Evolutionary conservation across 2,329 filamentous ascomycete genomes (phyloP).

Genomic region (Karstenula rhodostoma): DNA sequence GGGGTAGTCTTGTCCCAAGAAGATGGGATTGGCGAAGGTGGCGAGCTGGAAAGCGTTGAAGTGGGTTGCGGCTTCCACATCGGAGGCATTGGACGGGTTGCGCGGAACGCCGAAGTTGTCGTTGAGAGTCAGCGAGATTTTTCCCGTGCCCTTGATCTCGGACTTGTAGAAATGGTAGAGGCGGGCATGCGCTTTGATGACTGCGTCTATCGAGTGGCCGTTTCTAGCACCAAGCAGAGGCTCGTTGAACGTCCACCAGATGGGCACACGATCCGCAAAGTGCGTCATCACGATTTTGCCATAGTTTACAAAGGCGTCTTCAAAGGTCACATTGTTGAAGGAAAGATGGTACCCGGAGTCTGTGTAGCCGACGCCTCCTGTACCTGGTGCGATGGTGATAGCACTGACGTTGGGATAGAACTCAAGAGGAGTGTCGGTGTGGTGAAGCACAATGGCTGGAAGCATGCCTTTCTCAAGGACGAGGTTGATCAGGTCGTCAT

Average conservation of each 20-base stretch:
- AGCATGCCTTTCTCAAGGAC: conserved; percentile 60
- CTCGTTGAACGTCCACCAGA: conserved; percentile 65
- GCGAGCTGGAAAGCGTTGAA: conserved; percentile 55
- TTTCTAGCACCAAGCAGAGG: conserved; percentile 55
- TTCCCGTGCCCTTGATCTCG: conserved; percentile 60
- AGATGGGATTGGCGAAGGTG: conserved; percentile 63
- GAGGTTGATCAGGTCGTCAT: conserved; percentile 63
- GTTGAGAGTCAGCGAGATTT: conserved; percentile 61
- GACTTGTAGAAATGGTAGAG: conserved; percentile 64
- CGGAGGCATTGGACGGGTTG: conserved; percentile 49
- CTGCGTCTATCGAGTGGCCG: conserved; percentile 48
- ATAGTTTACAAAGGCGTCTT: conserved; percentile 63
- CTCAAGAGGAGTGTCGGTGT: conserved; percentile 59
- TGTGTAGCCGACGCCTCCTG: conserved; percentile 33
- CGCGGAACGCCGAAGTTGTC: conserved; percentile 49
- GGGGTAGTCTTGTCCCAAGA: conserved; percentile 61
- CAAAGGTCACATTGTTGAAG: conserved; percentile 55
- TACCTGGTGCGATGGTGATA: conserved; percentile 28
- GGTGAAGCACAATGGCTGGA: conserved; percentile 59
- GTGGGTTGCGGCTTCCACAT: conserved; percentile 57
- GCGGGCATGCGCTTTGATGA: conserved; percentile 57
- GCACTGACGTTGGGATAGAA: conserved; percentile 51
- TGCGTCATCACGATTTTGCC: conserved; percentile 61
- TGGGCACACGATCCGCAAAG: conserved; percentile 61
- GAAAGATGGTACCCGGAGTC: conserved; percentile 49